phyloP scores from a whole-genome alignment of 2,329 filamentous ascomycete genomes.

The Cladobotryum mycophilum region DNA sequence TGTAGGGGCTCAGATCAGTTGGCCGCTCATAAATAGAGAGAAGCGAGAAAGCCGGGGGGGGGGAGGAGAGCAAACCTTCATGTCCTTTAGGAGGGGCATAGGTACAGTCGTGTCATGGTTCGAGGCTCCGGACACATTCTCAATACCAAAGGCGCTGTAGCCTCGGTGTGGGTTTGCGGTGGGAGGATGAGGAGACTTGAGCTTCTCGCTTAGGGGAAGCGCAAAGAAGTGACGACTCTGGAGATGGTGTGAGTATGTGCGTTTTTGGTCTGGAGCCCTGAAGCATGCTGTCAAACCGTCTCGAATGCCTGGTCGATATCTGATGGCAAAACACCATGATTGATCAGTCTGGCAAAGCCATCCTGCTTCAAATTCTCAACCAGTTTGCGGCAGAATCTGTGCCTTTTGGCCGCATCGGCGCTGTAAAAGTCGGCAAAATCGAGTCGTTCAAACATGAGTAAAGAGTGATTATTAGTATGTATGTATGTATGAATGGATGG shows the following conservation, averaged over 20 bases:
- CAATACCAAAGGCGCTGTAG: conserved; percentile 7
- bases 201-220: conserved; percentile 3
- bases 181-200: conserved; percentile 7
- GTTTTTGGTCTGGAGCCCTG: neutral
- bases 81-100: conserved; percentile 7
- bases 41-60: neutral
- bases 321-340: neutral
- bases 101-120: neutral
- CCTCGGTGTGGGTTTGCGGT: conserved; percentile 8
- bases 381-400: conserved; percentile 3
- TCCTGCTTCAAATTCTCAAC: conserved; percentile 1
- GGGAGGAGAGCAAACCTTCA: conserved; percentile 2
- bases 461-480: too few relatives aligned
- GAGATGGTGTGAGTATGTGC: neutral
- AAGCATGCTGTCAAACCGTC: neutral
- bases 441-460: conserved; percentile 3
- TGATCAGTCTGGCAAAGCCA: conserved; percentile 5
- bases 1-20: neutral
- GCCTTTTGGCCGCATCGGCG: neutral
- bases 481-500: too few relatives aligned
- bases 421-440: neutral
- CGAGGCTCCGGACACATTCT: conserved; percentile 5
- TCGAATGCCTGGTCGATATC: conserved; percentile 5
- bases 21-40: too few relatives aligned
- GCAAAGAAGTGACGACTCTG: conserved; percentile 5